Conservation (phyloP, 257 asterid species). For the Solanum boliviense region DNA sequence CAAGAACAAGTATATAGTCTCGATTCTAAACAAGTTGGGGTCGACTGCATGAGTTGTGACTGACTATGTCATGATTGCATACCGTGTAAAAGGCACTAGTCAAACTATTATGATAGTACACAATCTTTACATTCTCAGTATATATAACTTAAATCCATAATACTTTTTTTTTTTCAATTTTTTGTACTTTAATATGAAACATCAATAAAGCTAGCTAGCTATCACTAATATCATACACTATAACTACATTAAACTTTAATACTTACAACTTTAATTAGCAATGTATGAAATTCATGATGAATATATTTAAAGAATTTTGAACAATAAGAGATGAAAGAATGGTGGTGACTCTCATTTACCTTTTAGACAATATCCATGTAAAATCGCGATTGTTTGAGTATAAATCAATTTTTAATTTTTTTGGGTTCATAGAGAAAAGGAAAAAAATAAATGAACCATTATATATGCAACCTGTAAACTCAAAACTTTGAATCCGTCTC, state of each 20-base stretch:
- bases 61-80: background rate
- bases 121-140: background rate
- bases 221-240: background rate
- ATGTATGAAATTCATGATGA: background rate
- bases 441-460: slow-evolving; percentile 4
- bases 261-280: background rate
- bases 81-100: background rate
- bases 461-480: background rate
- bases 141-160: background rate
- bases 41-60: background rate
- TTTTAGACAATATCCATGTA: background rate
- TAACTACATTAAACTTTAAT: background rate
- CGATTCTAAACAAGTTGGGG: background rate
- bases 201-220: background rate
- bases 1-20: background rate
- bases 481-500: background rate
- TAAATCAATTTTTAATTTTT: background rate
- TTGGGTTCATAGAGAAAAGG: background rate
- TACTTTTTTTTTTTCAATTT: background rate
- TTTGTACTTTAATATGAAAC: background rate
- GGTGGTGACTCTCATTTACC: background rate
- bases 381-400: background rate
- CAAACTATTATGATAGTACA: background rate
- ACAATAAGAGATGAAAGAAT: background rate
- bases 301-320: background rate